Percentiles rank a stretch among this genome's conserved stretches.
phyloP scores from a whole-genome alignment of 1,139 yeast species.

The Hemisphaericaspora xylofermentans region DNA sequence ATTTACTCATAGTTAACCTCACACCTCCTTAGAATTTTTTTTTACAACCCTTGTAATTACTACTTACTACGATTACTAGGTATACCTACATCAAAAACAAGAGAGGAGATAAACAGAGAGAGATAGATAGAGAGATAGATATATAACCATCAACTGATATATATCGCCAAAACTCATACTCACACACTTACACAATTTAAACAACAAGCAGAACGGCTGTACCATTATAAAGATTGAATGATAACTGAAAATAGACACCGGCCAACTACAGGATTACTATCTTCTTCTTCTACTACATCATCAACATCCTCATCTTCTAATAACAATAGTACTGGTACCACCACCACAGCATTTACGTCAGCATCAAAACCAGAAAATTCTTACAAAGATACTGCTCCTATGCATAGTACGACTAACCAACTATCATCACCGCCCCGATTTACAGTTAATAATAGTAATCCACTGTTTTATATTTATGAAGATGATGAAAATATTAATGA shows the following conservation, averaged over 20 bases:
- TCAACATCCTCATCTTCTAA: slow-evolving; percentile 6
- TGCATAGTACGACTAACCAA: background rate
- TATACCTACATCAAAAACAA: too few species aligned
- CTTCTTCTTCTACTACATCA: slow-evolving; percentile 2
- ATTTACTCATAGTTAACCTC: too few species aligned
- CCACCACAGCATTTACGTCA: background rate
- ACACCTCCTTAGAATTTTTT: too few species aligned
- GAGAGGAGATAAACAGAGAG: too few species aligned
- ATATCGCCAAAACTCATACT: background rate
- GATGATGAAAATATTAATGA: slow-evolving; percentile 2
- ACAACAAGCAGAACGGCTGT: too few species aligned
- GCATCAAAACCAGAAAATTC: background rate
- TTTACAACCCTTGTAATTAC: too few species aligned
- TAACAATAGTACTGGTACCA: slow-evolving; percentile 1
- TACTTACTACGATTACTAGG: too few species aligned
- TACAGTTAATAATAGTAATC: background rate
- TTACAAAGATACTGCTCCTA: too few species aligned
- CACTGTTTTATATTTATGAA: slow-evolving; percentile 7
- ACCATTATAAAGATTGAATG: background rate
- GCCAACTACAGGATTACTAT: background rate
- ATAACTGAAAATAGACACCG: background rate
- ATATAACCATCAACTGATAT: too few species aligned
- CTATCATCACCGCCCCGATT: background rate
- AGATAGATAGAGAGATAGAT: too few species aligned
- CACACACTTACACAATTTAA: background rate